These are phyloP conservation scores for Aspergillus diversus DNA, from an alignment of 495 filamentous ascomycete genomes.

Conservation along the genomic window DNA sequence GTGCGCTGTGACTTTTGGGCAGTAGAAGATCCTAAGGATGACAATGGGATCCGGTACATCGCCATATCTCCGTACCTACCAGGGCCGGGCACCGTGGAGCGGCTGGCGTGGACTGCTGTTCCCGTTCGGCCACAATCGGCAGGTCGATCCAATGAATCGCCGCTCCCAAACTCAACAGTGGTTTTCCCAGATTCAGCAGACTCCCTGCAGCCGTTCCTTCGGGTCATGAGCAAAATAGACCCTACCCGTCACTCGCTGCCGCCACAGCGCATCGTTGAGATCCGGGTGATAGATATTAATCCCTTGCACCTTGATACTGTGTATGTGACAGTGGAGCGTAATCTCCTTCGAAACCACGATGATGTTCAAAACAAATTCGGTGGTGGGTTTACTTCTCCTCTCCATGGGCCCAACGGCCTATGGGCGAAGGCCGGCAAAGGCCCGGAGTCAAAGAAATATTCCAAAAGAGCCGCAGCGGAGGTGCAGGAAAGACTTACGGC, in stretches of 20 bases:
- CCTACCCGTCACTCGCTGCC: conserved; percentile 55
- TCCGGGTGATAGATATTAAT: conserved; percentile 78
- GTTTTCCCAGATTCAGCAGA: conserved; percentile 81
- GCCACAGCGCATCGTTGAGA: conserved; percentile 69
- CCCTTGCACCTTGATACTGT: conserved; percentile 80
- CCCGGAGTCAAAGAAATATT: conserved; percentile 40
- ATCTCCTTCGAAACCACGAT: conserved; percentile 66
- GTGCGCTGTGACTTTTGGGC: neutral
- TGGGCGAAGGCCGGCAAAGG: conserved; percentile 43
- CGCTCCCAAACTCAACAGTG: conserved; percentile 75
- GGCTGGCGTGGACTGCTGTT: conserved; percentile 79
- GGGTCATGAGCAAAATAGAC: conserved; percentile 63
- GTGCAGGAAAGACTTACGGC: conserved; percentile 69
- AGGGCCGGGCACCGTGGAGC: conserved; percentile 58
- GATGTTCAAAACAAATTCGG: conserved; percentile 66
- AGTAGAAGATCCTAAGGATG: conserved; percentile 26
- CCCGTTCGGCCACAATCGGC: conserved; percentile 71
- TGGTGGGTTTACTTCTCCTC: conserved; percentile 54
- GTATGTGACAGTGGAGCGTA: conserved; percentile 81
- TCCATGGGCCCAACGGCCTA: conserved; percentile 40
- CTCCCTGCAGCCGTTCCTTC: conserved; percentile 75
- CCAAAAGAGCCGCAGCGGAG: conserved; percentile 43
- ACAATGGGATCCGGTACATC: conserved; percentile 59
- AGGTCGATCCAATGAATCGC: conserved; percentile 71
- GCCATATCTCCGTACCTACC: conserved; percentile 84